phyloP scores from a whole-genome alignment of 1,139 yeast genomes.

The Kluyveromyces sp. region DNA sequence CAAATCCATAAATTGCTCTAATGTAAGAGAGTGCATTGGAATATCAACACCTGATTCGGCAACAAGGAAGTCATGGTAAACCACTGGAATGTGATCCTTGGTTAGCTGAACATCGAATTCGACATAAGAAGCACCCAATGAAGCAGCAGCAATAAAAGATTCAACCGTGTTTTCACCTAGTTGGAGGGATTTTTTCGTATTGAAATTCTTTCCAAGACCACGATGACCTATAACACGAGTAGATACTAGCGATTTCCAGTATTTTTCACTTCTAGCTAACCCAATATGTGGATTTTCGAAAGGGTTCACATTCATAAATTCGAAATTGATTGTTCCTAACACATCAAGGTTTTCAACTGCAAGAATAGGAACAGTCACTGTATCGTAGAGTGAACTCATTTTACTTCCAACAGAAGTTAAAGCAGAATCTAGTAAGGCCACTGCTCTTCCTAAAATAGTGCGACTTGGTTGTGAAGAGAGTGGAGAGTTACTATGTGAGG shows the following conservation, averaged over 20 bases:
- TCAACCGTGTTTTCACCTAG: constrained; percentile 95
- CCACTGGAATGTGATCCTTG: constrained; percentile 87
- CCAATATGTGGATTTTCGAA: constrained; percentile 68
- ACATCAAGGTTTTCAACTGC: constrained; percentile 66
- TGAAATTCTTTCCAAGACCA: constrained; percentile 83
- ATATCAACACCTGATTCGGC: constrained; percentile 96
- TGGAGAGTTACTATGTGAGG: neutral
- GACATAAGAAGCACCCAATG: constrained; percentile 84
- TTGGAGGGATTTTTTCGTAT: constrained; percentile 69
- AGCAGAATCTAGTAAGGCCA: constrained; percentile 59
- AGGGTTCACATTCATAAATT: constrained; percentile 63
- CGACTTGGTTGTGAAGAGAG: constrained; percentile 18
- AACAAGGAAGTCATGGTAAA: constrained; percentile 89
- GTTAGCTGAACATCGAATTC: constrained; percentile 96
- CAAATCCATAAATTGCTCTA: constrained; percentile 78
- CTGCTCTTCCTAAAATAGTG: constrained; percentile 75
- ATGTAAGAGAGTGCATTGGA: constrained; percentile 88
- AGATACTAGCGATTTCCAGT: constrained; percentile 85
- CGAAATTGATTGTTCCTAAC: constrained; percentile 72
- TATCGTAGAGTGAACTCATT: constrained; percentile 59
- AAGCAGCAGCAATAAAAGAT: constrained; percentile 93
- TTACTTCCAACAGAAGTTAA: constrained; percentile 65
- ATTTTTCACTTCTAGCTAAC: constrained; percentile 56
- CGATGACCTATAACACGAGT: constrained; percentile 95
- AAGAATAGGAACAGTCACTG: constrained; percentile 68